Base-by-base conservation (phyloP, 208 protist species). In the Trypanosoma lewisi region DNA sequence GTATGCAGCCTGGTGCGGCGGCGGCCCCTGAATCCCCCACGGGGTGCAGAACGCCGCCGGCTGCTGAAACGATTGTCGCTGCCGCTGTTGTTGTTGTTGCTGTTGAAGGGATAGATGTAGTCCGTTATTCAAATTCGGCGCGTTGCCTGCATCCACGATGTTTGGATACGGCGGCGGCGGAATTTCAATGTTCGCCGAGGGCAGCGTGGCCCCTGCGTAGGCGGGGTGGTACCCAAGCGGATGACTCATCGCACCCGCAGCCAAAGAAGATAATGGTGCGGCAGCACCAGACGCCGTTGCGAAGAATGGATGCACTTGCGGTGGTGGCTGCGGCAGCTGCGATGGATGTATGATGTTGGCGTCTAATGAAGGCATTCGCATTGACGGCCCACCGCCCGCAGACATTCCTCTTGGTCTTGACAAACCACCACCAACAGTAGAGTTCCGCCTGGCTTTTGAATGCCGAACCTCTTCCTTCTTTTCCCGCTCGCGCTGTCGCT, bases 71-170 rank as follows among this genome's bases (percentile, higher is more conserved):
- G 7, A n/a, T 45, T 17, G 30, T 58, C 31, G 21, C 30, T 44
- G n/a, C 63, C 25, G 41, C 55, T 67, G 48, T 37, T 49, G 48
- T 21, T 67, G 63, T 44, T 78, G 77, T 63, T 72, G 60, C 41
- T 75, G 72, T 8, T 63, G 64, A 21, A 33, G 30, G 9, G 36
- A n/a, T 16, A 31, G 7, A 31, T 14, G 50, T 25, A 31, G 48
- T 25, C 48, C 23, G 48, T 11, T 31, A n/a, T 52, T 52, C 6
- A 52, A n/a, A 6, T 14, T n/a, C 0, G 27, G 48, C 9, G 25
- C 12, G 27, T 21, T 30, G 28, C 25, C 19, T 51, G 23, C 16
- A 1, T 21, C 39, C 49, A 51, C 8, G 14, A 41, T 0, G 30
- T 56, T 28, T 11, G 48, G 33, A 54, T 65, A 56, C 1, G 59